Conservation (phyloP, 345 rosid genomes). For the Corymbia maculata region DNA sequence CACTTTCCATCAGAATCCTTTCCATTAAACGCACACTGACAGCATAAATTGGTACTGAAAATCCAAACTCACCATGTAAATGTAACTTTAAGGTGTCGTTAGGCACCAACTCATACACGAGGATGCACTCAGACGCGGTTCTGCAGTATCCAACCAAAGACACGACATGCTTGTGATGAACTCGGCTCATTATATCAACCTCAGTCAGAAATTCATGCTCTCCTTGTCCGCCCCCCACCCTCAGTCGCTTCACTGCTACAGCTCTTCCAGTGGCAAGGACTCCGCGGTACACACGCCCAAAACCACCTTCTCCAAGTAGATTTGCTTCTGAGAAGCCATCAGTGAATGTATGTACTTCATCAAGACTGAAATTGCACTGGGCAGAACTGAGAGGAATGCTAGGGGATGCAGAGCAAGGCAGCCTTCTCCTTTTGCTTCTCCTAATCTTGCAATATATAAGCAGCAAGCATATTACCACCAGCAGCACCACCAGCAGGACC, state of each 20-base stretch:
- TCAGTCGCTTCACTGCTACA: conserved; percentile 33
- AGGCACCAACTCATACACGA: conserved; percentile 32
- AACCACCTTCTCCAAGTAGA: conserved; percentile 34
- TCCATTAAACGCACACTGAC: accelerated
- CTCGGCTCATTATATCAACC: conserved; percentile 10
- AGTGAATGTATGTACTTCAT: accelerated
- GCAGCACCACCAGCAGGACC: neutral
- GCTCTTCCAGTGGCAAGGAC: conserved; percentile 19
- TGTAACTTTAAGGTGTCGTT: conserved; percentile 25
- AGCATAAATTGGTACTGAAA: neutral
- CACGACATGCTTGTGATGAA: conserved; percentile 34
- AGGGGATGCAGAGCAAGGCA: too few species aligned
- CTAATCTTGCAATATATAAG: conserved; percentile 20
- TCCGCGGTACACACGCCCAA: conserved; percentile 25
- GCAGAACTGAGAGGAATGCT: accelerated
- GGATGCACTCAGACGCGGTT: conserved; percentile 17
- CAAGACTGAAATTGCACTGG: accelerated
- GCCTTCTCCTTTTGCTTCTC: conserved; percentile 17
- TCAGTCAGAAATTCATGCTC: conserved; percentile 19
- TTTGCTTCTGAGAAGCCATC: conserved; percentile 6
- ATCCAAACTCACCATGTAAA: conserved; percentile 18
- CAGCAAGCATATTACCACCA: conserved; percentile 16
- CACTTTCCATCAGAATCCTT: neutral
- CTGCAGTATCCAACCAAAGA: conserved; percentile 31
- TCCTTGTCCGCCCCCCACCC: conserved; percentile 21